Conservation (phyloP, 2,329 filamentous ascomycete genomes). For the Claviceps spartinae region DNA sequence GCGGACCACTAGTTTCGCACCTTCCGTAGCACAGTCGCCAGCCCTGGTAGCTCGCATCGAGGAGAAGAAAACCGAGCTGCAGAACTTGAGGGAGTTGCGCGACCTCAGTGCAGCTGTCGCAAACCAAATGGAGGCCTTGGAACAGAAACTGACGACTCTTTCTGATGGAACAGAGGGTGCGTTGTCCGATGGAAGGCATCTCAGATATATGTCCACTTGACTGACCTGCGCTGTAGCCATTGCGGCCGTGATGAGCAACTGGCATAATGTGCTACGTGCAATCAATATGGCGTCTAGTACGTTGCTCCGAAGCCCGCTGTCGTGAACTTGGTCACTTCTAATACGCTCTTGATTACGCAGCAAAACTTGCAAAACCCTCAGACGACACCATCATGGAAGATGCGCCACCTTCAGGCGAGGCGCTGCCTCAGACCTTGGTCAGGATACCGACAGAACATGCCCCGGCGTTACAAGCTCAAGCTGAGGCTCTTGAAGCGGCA, state of each 20-base stretch:
- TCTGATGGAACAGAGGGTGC: constrained; percentile 71
- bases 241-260: constrained; percentile 72
- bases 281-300: constrained; percentile 78
- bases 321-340: constrained; percentile 4
- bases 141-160: constrained; percentile 63
- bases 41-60: constrained; percentile 62
- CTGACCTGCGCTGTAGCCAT: constrained; percentile 45
- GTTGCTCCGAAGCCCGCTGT: constrained; percentile 12
- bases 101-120: constrained; percentile 68
- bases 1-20: constrained; percentile 42
- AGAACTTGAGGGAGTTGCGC: constrained; percentile 63
- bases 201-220: neutral
- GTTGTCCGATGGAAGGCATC: constrained; percentile 8
- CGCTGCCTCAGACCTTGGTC: constrained; percentile 68
- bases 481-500: constrained; percentile 35
- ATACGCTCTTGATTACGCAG: constrained; percentile 25
- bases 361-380: constrained; percentile 53
- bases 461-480: constrained; percentile 46
- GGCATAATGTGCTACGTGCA: constrained; percentile 73
- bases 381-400: constrained; percentile 21
- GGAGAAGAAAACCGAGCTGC: constrained; percentile 74
- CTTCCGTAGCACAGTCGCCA: constrained; percentile 49
- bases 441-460: constrained; percentile 74
- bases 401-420: constrained; percentile 23
- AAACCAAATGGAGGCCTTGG: constrained; percentile 68